Percentiles rank a stretch among this genome's conserved stretches.
Conservation (phyloP, 2,329 filamentous ascomycete genomes). For the Ophiobolus disseminans region DNA sequence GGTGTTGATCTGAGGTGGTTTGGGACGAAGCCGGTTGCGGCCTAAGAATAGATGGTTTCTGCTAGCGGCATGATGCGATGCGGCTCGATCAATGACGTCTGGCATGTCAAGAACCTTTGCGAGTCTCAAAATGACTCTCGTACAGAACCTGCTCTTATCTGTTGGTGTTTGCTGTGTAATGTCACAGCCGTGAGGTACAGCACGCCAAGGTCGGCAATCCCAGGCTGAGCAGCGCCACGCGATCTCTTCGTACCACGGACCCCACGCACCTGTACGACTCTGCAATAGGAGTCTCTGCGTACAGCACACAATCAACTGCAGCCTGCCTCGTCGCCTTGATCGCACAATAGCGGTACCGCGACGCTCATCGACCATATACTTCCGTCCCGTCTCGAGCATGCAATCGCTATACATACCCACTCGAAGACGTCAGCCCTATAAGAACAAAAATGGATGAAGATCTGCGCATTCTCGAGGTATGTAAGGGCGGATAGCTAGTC, state of each 20-base stretch:
- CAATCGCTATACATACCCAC: slow-evolving; percentile 21
- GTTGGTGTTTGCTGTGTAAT: neutral
- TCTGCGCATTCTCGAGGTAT: slow-evolving; percentile 42
- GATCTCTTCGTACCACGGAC: slow-evolving; percentile 9
- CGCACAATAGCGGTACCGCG: neutral
- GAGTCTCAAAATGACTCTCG: neutral
- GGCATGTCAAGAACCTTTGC: slow-evolving; percentile 3
- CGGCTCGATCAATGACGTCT: slow-evolving; percentile 22
- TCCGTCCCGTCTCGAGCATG: slow-evolving; percentile 33
- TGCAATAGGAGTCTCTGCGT: slow-evolving; percentile 2
- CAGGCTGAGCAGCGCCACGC: slow-evolving; percentile 7
- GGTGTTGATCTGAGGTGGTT: neutral
- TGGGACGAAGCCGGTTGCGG: neutral
- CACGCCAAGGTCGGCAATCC: slow-evolving; percentile 20
- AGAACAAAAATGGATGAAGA: slow-evolving; percentile 47
- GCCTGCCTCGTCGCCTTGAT: neutral
- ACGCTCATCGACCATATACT: neutral
- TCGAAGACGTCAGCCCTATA: slow-evolving; percentile 32
- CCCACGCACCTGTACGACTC: slow-evolving; percentile 7
- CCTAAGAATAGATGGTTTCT: slow-evolving; percentile 4
- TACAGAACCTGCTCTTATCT: neutral
- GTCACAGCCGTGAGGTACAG: neutral
- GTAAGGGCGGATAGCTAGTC: slow-evolving; percentile 7
- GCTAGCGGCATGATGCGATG: slow-evolving; percentile 1
- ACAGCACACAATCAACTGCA: slow-evolving; percentile 3